A percentile compares a stretch with the other conserved stretches of the same genome.
These are phyloP conservation scores for Lipomyces japonicus DNA, from an alignment of 805 yeast genomes.

Conservation along the genomic window DNA sequence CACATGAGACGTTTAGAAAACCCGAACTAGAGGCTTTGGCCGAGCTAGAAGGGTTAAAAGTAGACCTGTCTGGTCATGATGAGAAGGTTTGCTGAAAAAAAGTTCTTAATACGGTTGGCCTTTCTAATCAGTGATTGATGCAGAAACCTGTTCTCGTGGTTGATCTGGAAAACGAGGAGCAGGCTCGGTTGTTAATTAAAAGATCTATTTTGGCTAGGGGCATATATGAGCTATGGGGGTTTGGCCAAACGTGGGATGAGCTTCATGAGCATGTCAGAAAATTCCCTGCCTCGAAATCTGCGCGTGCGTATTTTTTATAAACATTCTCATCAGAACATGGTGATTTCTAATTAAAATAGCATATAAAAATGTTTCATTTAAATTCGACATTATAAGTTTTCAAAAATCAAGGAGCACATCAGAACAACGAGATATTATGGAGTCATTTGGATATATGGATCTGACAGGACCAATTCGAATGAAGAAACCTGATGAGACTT, in stretches of 20 bases:
- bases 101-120: background rate
- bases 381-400: conserved; percentile 75
- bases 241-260: conserved; percentile 52
- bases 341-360: conserved; percentile 13
- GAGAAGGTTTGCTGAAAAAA: conserved; percentile 43
- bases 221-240: conserved; percentile 82
- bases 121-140: conserved; percentile 1
- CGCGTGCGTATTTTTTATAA: conserved; percentile 19
- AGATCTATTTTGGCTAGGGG: conserved; percentile 70
- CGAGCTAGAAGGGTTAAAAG: conserved; percentile 49
- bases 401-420: conserved; percentile 58
- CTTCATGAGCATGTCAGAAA: conserved; percentile 53
- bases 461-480: conserved; percentile 74
- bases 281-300: conserved; percentile 32
- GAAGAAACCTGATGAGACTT: conserved; percentile 69
- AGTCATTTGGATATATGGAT: conserved; percentile 63
- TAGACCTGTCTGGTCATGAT: conserved; percentile 59
- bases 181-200: conserved; percentile 59
- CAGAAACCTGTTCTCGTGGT: conserved; percentile 67
- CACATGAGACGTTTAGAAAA: conserved; percentile 68
- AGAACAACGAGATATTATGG: conserved; percentile 59
- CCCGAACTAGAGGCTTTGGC: conserved; percentile 88
- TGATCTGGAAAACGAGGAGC: conserved; percentile 58
- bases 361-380: conserved; percentile 56
- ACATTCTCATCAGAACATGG: too few relatives aligned